Percentiles rank a stretch among this genome's conserved stretches.
These are phyloP conservation scores for Thymus mandschuricus DNA, from an alignment of 257 asterid genomes.

Conservation along the genomic window DNA sequence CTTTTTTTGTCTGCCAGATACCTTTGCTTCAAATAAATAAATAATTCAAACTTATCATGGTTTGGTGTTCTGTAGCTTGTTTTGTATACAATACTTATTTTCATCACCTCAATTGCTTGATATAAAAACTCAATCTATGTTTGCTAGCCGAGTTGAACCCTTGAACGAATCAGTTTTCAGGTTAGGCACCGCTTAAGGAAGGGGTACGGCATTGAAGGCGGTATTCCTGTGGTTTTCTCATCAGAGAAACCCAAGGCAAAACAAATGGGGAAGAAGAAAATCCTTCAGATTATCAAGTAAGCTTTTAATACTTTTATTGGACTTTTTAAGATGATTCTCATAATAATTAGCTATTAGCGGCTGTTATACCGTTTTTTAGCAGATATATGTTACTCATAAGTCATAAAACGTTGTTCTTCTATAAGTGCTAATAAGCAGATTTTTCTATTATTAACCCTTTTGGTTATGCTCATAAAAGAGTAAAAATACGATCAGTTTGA, in stretches of 20 bases:
- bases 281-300: conserved; percentile 98
- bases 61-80: conserved; percentile 15
- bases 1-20: conserved; percentile 7
- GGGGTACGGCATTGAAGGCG: conserved; percentile 91
- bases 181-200: conserved; percentile 86
- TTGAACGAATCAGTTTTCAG: conserved; percentile 48
- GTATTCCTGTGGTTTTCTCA: conserved; percentile 95
- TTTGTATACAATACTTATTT: conserved; percentile 1
- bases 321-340: conserved; percentile 24
- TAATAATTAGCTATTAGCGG: conserved; percentile 4
- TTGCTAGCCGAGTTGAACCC: conserved; percentile 32
- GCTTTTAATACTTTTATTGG: conserved; percentile 22
- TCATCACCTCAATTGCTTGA: conserved; percentile 18
- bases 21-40: background rate
- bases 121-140: conserved; percentile 21
- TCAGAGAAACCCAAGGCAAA: conserved; percentile 94
- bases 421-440: background rate
- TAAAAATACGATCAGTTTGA: conserved; percentile 16
- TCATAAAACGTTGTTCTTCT: conserved; percentile 4
- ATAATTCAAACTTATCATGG: background rate
- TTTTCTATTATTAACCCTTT: background rate
- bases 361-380: background rate
- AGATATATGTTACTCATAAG: conserved; percentile 15
- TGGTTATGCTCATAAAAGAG: conserved; percentile 16
- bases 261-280: conserved; percentile 87